These are phyloP conservation scores for Rhododendron mucronatum DNA, from an alignment of 148 eudicot species.

Conservation along the genomic window DNA sequence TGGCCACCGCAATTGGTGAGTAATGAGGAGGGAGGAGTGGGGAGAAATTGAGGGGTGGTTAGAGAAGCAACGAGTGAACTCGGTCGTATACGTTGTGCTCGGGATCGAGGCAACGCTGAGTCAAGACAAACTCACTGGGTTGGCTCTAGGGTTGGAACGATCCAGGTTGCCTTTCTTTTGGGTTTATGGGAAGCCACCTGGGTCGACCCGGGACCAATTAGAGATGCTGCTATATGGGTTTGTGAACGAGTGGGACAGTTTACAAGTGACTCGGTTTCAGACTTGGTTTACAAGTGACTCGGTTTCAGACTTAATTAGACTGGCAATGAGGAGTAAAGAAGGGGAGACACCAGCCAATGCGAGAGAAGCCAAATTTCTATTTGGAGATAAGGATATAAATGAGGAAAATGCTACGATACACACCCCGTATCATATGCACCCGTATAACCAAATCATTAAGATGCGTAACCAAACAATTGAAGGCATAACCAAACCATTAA, in stretches of 20 bases:
- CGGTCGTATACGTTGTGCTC: constrained; percentile 57
- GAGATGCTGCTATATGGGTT: constrained; percentile 50
- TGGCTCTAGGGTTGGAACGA: constrained; percentile 63
- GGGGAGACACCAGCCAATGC: constrained; percentile 43
- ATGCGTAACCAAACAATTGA: too few species aligned
- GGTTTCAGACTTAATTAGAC: constrained; percentile 36
- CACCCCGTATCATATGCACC: too few species aligned
- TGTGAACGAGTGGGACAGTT: constrained; percentile 35
- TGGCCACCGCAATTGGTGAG: constrained; percentile 30
- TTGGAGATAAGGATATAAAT: constrained; percentile 32
- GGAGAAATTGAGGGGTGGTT: constrained; percentile 37
- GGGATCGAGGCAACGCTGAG: constrained; percentile 58
- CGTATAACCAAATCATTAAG: too few species aligned
- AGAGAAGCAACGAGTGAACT: constrained; percentile 29
- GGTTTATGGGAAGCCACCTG: constrained; percentile 38
- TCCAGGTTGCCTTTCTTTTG: constrained; percentile 50
- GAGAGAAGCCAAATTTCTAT: constrained; percentile 29
- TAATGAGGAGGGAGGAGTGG: constrained; percentile 18
- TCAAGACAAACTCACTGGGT: constrained; percentile 30
- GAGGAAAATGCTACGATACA: too few species aligned
- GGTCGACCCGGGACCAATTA: constrained; percentile 13
- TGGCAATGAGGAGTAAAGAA: constrained; percentile 45
- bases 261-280: too few species aligned
- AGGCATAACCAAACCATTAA: too few species aligned
- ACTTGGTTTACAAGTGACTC: constrained; percentile 27